These are phyloP conservation scores for Fusarium circinatum DNA, from an alignment of 2,329 filamentous ascomycete genomes.

Conservation along the genomic window DNA sequence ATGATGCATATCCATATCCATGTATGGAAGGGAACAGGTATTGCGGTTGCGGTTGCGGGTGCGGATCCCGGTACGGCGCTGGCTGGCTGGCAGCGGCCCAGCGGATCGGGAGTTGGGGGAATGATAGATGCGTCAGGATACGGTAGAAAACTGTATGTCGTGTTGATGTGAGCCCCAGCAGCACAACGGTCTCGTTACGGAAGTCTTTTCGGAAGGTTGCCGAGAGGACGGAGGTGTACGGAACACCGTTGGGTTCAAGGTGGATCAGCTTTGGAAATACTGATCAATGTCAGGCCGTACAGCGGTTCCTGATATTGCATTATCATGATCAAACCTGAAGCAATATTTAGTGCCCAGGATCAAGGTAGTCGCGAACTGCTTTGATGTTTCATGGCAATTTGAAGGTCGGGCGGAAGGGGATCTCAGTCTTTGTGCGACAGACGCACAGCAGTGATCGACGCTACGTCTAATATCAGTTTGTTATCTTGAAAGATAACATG, in stretches of 20 bases:
- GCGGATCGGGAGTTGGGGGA: conserved; percentile 40
- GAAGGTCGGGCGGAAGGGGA: conserved; percentile 1
- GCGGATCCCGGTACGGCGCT: conserved; percentile 26
- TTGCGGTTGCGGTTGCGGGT: conserved; percentile 22
- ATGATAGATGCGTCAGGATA: conserved; percentile 1
- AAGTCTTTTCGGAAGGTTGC: conserved; percentile 41
- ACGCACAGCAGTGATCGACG: conserved; percentile 21
- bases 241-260: conserved; percentile 24
- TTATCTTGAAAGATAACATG: conserved; percentile 18
- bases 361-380: conserved; percentile 11
- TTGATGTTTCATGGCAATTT: conserved; percentile 25
- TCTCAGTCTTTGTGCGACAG: conserved; percentile 6
- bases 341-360: conserved; percentile 8
- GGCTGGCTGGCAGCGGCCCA: conserved; percentile 37
- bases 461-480: not conserved
- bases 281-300: conserved; percentile 14
- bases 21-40: conserved; percentile 13
- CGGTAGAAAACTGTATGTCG: not conserved
- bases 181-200: conserved; percentile 19
- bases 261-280: conserved; percentile 9
- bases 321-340: not conserved
- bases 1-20: conserved; percentile 6
- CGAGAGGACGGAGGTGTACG: conserved; percentile 43
- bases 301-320: conserved; percentile 6
- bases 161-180: conserved; percentile 21